Evolutionary conservation across 441 rosid genomes (phyloP), one percentile per base, ranked within the genome.

Genomic region (Mallotus japonicus): DNA sequence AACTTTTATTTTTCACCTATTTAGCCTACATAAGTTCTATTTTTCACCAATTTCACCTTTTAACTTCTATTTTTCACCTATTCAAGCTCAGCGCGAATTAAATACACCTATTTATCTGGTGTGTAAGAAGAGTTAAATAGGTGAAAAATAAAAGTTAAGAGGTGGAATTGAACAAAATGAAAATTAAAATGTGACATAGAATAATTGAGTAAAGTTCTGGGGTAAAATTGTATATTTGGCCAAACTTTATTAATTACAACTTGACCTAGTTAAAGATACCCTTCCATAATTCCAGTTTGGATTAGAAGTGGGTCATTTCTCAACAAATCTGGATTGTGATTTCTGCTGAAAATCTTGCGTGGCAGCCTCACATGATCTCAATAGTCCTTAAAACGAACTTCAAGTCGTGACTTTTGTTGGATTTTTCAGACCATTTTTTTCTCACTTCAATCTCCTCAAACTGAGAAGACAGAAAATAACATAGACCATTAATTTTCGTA

Each of bases 291-390:
- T 76, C 7, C 7, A 47, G 32, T n/a, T 58, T 28, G 58, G 71
- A 68, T 54, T n/a, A 17, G 17, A 70, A 75, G 70, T 63, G 65
- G 78, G 67, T 64, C 67, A 44, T 44, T 42, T 64, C 67, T 44
- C n/a, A 61, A 15, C 32, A 42, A n/a, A 50, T 58, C 12, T 6
- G 42, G 59, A 32, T 15, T 44, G 15, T 32, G 74, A 56, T 55
- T 75, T 69, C 56, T 44, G 16, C 16, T 6, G 59, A 64, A 46
- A 13, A 20, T 5, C 16, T 19, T 70, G 55, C 19, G 34, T 61
- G 42, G 20, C 2, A 15, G 60, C 42, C 53, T 47, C 4, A 16
- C 19, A 62, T 24, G 16, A 11, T 67, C 40, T 37, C 9, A 16
- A 24, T 20, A 20, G 20, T 15, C 19, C 11, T n/a, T 66, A 32